Conservation (phyloP, 768 basidiomycete genomes). For the Suillus paluster region DNA sequence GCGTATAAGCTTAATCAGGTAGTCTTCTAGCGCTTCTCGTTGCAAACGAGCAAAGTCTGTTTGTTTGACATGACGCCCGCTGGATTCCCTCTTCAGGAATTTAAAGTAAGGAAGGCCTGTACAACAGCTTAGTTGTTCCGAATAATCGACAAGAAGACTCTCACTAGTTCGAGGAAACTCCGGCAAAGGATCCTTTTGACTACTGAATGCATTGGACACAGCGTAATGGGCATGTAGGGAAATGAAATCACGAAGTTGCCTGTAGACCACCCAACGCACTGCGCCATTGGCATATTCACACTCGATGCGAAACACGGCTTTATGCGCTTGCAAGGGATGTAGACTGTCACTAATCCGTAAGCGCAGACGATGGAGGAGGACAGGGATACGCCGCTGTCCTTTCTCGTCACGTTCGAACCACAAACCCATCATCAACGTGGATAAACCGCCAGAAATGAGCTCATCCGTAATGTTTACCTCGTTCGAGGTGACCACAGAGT, state of each 20-base stretch:
- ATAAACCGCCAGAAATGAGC: conserved; percentile 78
- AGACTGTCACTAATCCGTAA: conserved; percentile 87
- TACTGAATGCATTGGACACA: conserved; percentile 79
- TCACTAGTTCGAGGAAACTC: conserved; percentile 88
- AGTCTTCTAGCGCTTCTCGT: conserved; percentile 83
- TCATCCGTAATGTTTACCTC: conserved; percentile 82
- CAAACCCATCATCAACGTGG: conserved; percentile 75
- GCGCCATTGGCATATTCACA: conserved; percentile 96
- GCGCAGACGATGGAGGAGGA: conserved; percentile 78
- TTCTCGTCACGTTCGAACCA: conserved; percentile 91
- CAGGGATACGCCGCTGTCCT: conserved; percentile 77
- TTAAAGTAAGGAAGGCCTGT: conserved; percentile 90
- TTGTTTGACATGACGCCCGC: conserved; percentile 55
- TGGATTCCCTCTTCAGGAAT: conserved; percentile 70
- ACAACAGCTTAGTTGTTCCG: background rate
- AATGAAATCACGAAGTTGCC: conserved; percentile 90
- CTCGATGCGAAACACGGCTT: conserved; percentile 88
- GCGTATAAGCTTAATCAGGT: conserved; percentile 85
- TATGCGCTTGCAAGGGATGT: conserved; percentile 75
- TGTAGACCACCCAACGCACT: conserved; percentile 93
- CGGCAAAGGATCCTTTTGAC: conserved; percentile 76
- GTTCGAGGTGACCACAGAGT: conserved; percentile 54
- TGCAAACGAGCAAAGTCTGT: conserved; percentile 83
- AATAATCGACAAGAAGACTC: conserved; percentile 18
- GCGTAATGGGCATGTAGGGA: conserved; percentile 90